Evolutionary conservation across 257 asterid genomes (phyloP).

Genomic region (Phtheirospermum japonicum): DNA sequence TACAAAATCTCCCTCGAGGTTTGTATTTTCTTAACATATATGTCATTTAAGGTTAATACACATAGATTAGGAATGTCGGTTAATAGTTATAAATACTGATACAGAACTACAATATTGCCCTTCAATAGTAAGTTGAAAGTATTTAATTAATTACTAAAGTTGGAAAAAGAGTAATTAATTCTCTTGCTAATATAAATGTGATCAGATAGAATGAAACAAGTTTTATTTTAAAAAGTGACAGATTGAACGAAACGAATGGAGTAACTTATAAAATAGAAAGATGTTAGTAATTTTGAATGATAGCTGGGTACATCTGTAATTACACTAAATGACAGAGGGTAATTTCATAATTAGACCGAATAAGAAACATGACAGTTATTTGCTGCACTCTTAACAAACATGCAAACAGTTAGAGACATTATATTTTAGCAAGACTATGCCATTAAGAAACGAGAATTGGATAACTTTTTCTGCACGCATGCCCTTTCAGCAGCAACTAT

Average conservation of each 20-base stretch:
- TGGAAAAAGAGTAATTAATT: no score
- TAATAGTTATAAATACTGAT: no score
- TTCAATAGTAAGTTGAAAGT: no score
- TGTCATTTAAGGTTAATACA: no score
- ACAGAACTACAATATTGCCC: no score
- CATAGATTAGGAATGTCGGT: no score
- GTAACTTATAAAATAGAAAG: background rate
- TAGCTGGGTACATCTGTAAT: background rate
- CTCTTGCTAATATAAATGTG: no score
- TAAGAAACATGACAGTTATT: background rate
- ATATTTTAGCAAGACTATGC: background rate
- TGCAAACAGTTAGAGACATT: background rate
- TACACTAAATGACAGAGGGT: background rate
- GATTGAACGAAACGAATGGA: no score
- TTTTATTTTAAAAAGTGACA: no score
- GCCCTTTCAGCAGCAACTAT: conserved; percentile 8
- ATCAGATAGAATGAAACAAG: no score
- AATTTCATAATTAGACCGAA: background rate
- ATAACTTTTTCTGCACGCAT: background rate
- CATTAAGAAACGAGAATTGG: conserved; percentile 13
- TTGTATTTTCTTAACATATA: background rate
- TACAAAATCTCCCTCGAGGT: background rate
- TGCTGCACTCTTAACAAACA: background rate
- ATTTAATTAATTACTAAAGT: no score
- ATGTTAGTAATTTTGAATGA: background rate